Percentiles rank a stretch among this genome's conserved stretches.
Conservation (phyloP, 1,284 basidiomycete genomes). For the Cutaneotrichosporon mucoides region DNA sequence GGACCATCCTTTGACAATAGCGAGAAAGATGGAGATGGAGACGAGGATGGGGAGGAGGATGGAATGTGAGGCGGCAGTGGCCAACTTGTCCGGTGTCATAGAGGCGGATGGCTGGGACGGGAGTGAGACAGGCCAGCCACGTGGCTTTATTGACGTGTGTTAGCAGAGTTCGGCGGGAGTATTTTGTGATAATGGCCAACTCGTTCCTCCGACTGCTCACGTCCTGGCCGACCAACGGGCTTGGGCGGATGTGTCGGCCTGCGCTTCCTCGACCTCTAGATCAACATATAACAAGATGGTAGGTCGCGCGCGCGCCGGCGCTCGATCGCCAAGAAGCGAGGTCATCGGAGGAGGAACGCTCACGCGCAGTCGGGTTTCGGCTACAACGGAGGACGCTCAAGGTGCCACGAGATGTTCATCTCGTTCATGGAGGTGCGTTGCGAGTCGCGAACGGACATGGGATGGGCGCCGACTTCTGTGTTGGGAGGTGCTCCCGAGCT, state of each 20-base stretch:
- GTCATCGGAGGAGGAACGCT: not conserved
- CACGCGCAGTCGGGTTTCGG: slow-evolving; percentile 4
- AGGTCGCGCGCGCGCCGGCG: not conserved
- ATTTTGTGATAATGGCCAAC: not conserved
- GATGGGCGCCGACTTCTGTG: not conserved
- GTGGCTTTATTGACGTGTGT: not conserved
- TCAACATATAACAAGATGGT: slow-evolving; percentile 3
- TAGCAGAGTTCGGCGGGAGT: not conserved
- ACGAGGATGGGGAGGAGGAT: no score
- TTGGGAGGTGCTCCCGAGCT: no score
- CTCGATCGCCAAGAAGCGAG: not conserved
- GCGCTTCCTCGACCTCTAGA: not conserved
- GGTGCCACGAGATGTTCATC: slow-evolving; percentile 4
- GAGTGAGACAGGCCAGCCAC: no score
- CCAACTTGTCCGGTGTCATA: no score
- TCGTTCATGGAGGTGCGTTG: slow-evolving; percentile 4
- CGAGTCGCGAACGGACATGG: no score
- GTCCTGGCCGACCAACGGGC: not conserved
- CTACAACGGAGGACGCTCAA: slow-evolving; percentile 1
- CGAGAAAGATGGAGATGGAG: not conserved
- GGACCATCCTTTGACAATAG: not conserved
- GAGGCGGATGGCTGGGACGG: no score
- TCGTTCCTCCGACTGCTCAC: not conserved
- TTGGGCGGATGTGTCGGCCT: not conserved
- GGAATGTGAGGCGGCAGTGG: no score